Evolutionary conservation across 176 grass and related monocot genomes (phyloP).

Genomic region (Olyra latifolia): DNA sequence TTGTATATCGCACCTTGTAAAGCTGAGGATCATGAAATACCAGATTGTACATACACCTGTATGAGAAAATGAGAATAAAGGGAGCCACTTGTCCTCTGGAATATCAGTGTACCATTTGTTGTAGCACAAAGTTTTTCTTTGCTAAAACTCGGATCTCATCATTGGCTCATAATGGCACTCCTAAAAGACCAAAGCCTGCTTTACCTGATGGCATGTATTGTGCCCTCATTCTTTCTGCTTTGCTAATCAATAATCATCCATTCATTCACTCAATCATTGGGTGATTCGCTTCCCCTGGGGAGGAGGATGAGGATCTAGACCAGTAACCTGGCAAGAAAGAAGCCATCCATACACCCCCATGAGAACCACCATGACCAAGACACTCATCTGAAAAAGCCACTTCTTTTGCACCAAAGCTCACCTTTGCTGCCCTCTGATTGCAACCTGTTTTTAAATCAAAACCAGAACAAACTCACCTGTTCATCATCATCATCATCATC

Average conservation of each 20-base stretch:
- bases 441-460: not conserved
- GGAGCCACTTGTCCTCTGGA: conserved; percentile 21
- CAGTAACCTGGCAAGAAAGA: conserved; percentile 42
- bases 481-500: conserved; percentile 23
- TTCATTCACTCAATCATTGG: conserved; percentile 48
- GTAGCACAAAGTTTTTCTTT: conserved; percentile 13
- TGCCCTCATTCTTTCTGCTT: conserved; percentile 34
- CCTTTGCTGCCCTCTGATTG: not conserved
- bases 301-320: conserved; percentile 34
- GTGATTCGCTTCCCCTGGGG: conserved; percentile 23
- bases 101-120: conserved; percentile 32
- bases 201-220: conserved; percentile 39
- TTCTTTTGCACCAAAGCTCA: conserved; percentile 26
- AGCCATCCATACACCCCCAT: conserved; percentile 20
- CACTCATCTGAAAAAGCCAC: conserved; percentile 28
- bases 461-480: conserved; percentile 10
- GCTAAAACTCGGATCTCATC: conserved; percentile 34
- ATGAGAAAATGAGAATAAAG: conserved; percentile 45
- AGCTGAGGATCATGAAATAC: conserved; percentile 16
- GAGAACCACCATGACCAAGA: conserved; percentile 25
- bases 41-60: conserved; percentile 36
- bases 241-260: conserved; percentile 45
- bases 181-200: conserved; percentile 36
- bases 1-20: conserved; percentile 30
- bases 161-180: conserved; percentile 42